Percentiles rank a stretch among this genome's conserved stretches.
Conservation (phyloP, 352 stramenopile species). For the Sclerospora graminicola region DNA sequence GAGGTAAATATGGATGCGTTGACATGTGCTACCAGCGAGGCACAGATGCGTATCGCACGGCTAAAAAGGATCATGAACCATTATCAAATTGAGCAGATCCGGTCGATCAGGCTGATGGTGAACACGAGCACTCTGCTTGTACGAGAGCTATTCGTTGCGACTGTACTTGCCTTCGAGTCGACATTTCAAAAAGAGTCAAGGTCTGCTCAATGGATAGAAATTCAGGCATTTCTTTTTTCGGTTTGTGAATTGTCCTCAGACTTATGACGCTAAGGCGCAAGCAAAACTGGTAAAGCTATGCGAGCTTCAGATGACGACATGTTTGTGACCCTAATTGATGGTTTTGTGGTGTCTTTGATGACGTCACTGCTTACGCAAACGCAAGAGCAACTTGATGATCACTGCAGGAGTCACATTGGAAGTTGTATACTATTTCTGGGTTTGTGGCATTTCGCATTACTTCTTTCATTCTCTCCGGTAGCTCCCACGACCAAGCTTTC, state of each 20-base stretch:
- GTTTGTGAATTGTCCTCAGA: slow-evolving; percentile 5
- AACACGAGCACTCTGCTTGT: slow-evolving; percentile 20
- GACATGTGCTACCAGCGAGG: slow-evolving; percentile 41
- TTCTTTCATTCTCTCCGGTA: slow-evolving; percentile 90
- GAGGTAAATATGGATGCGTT: slow-evolving; percentile 55
- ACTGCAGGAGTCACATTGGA: slow-evolving; percentile 23
- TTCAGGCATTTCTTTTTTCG: slow-evolving; percentile 16
- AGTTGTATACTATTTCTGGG: slow-evolving; percentile 87
- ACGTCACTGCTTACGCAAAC: slow-evolving; percentile 12
- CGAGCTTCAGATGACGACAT: slow-evolving; percentile 24
- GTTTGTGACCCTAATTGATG: slow-evolving; percentile 23
- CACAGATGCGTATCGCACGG: slow-evolving; percentile 32
- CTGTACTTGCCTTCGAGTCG: slow-evolving; percentile 43
- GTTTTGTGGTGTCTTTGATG: slow-evolving; percentile 31
- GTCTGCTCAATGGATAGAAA: slow-evolving; percentile 15
- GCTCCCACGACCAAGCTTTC: slow-evolving; percentile 92
- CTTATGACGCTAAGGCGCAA: slow-evolving; percentile 12
- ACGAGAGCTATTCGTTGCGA: slow-evolving; percentile 36
- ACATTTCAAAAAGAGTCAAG: slow-evolving; percentile 19
- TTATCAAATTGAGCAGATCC: slow-evolving; percentile 18
- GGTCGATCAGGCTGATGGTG: slow-evolving; percentile 11
- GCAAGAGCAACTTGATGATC: neutral
- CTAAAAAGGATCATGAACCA: slow-evolving; percentile 42
- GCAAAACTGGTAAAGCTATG: slow-evolving; percentile 23
- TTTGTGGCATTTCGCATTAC: slow-evolving; percentile 87